A percentile compares a stretch with the other conserved stretches of the same genome.
These are phyloP conservation scores for Juglanconis sp. DNA, from an alignment of 2,329 filamentous ascomycete species.

Conservation along the genomic window DNA sequence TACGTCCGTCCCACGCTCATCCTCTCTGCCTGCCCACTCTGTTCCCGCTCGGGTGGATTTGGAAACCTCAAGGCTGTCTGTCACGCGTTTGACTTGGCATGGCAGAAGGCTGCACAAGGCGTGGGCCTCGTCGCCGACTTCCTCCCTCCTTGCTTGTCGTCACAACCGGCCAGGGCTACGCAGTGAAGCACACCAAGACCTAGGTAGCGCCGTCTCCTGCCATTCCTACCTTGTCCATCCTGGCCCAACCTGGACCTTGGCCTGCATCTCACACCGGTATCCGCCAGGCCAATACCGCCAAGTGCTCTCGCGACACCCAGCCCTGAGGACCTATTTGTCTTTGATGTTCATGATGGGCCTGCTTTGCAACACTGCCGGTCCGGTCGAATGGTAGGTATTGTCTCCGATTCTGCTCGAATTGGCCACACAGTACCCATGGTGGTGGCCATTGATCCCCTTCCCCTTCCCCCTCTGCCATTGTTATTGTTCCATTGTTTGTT, in stretches of 20 bases:
- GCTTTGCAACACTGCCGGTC: not conserved
- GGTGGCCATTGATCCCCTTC: not conserved
- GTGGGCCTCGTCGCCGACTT: not conserved
- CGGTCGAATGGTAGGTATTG: not conserved
- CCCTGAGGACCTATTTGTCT: not conserved
- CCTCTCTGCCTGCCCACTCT: too few species aligned
- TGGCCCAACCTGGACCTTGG: not conserved
- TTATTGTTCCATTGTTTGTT: not conserved
- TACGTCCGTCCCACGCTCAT: too few species aligned
- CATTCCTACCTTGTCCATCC: too few species aligned
- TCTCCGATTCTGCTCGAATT: not conserved
- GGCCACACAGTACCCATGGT: not conserved
- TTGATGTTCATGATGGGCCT: not conserved
- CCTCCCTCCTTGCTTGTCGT: not conserved
- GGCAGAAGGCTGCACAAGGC: not conserved
- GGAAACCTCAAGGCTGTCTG: not conserved
- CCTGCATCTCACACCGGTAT: not conserved
- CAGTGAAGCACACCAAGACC: too few species aligned
- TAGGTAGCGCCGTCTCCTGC: too few species aligned
- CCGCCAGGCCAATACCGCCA: constrained; percentile 8
- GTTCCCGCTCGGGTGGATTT: too few species aligned
- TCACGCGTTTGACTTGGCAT: constrained; percentile 16
- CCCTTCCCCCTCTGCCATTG: not conserved
- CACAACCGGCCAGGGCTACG: too few species aligned
- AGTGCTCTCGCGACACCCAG: constrained; percentile 8